Evolutionary conservation across 2,329 filamentous ascomycete species (phyloP), one percentile per base, ranked within the genome.

Genomic region (Colletotrichum tabaci): DNA sequence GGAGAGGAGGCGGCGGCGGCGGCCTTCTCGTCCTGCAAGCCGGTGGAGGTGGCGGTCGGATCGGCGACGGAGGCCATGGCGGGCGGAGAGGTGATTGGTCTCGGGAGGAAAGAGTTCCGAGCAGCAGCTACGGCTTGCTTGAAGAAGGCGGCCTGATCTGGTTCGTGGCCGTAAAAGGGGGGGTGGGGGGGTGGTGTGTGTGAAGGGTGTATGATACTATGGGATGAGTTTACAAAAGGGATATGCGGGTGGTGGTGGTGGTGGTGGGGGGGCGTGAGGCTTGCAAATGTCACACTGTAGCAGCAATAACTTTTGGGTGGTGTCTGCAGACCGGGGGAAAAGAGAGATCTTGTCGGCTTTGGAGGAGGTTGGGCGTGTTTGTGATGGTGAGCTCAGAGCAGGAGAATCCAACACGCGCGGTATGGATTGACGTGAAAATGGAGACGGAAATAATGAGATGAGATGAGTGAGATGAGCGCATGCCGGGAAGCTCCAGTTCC

Each of bases 401-500:
- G 30, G 30, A 30, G 8, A 30, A 30, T 30, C 30, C 30, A 30
- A 30, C 7, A 30, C 30, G 30, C 30, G 61, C 61, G 49, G 16
- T 67, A 53, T 46, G 46, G 44, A 58, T 52, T 52, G 26, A 56
- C 50, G 35, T 50, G 52, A 55, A 58, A 52, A 63, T 63, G 57
- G 52, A 68, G 61, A 44, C 30, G 38, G 10, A 64, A 68, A 30
- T 30, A 8, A 7, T 8, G 30, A 30, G 30, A 8, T 30, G 30
- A 30, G 30, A 30, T 30, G 30, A 30, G 30, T 62, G 65, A 55
- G 68, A 67, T 71, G 65, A 63, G 68, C 52, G 40, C 57, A 71
- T 61, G 68, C 68, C 68, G 70, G 66, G 60, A 72, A 61, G 49
- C 66, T 49, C 30, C 61, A 66, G 66, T 72, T 72, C 66, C 70